phyloP scores from a whole-genome alignment of 768 basidiomycete species.

The Neoboletus subvelutipes region DNA sequence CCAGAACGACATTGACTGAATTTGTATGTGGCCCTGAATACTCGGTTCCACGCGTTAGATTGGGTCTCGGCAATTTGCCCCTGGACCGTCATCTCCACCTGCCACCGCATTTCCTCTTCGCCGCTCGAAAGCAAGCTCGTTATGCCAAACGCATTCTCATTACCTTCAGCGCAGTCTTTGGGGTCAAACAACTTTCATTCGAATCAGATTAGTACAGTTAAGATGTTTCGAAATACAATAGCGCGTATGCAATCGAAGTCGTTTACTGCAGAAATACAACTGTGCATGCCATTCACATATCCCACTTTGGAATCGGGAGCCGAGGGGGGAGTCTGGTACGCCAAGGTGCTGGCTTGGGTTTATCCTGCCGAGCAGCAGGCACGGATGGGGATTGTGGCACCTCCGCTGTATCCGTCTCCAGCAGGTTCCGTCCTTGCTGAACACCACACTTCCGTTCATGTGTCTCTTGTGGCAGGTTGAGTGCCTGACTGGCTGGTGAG shows the following conservation, averaged over 20 bases:
- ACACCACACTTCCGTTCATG: background rate
- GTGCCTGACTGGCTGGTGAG: conserved; percentile 6
- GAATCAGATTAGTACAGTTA: too few species aligned
- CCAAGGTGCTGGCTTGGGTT: conserved; percentile 17
- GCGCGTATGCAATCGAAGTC: too few species aligned
- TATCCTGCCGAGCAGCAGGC: conserved; percentile 5
- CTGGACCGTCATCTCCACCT: background rate
- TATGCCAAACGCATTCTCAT: background rate
- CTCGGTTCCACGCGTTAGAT: background rate
- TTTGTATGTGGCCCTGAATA: background rate
- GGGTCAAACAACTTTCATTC: background rate
- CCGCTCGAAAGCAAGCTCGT: background rate
- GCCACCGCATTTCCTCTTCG: background rate
- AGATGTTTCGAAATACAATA: too few species aligned
- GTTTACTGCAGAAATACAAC: background rate
- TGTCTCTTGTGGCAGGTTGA: background rate
- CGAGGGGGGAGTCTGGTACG: conserved; percentile 30
- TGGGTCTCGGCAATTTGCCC: background rate
- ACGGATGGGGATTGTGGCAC: background rate
- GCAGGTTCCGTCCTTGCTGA: background rate
- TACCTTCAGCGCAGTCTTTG: background rate
- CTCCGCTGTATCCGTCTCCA: background rate
- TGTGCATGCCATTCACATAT: conserved; percentile 4
- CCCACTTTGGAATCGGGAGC: conserved; percentile 34
- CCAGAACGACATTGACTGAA: background rate